Conservation (phyloP, 1,139 yeast genomes). For the Spathaspora jeffriesii region DNA sequence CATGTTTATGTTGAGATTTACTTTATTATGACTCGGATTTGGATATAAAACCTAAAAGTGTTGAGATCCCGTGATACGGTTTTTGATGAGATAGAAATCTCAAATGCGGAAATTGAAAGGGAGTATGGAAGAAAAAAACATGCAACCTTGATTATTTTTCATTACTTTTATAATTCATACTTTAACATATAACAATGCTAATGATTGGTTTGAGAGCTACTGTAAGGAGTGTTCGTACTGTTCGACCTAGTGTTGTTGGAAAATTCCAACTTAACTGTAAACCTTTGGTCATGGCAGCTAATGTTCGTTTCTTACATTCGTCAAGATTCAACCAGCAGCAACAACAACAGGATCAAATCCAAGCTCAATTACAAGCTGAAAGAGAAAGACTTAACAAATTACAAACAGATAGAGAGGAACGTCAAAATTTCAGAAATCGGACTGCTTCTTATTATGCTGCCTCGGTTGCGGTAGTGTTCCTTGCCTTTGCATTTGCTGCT, state of each 20-base stretch:
- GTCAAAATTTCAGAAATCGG: slow-evolving; percentile 31
- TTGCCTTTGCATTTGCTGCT: slow-evolving; percentile 86
- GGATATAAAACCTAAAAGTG: neutral
- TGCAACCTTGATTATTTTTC: neutral
- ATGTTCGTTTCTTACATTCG: neutral
- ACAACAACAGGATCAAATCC: slow-evolving; percentile 1
- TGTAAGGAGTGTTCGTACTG: neutral
- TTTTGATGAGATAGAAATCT: neutral
- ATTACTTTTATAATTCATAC: neutral
- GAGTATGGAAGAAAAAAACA: slow-evolving; percentile 3
- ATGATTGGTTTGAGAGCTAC: slow-evolving; percentile 1
- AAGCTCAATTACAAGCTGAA: slow-evolving; percentile 12
- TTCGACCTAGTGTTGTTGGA: slow-evolving; percentile 1
- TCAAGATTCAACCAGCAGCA: slow-evolving; percentile 2
- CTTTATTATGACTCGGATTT: neutral
- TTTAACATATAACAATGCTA: neutral
- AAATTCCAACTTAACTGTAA: neutral
- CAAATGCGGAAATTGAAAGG: slow-evolving; percentile 2
- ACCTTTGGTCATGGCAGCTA: neutral
- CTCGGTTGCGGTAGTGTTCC: slow-evolving; percentile 68
- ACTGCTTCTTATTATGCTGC: slow-evolving; percentile 74
- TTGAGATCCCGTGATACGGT: neutral
- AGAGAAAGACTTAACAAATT: slow-evolving; percentile 17
- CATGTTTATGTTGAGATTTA: neutral
- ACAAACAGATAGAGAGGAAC: slow-evolving; percentile 26